These are phyloP conservation scores for Starmerella stellata DNA, from an alignment of 805 yeast species.

Conservation along the genomic window DNA sequence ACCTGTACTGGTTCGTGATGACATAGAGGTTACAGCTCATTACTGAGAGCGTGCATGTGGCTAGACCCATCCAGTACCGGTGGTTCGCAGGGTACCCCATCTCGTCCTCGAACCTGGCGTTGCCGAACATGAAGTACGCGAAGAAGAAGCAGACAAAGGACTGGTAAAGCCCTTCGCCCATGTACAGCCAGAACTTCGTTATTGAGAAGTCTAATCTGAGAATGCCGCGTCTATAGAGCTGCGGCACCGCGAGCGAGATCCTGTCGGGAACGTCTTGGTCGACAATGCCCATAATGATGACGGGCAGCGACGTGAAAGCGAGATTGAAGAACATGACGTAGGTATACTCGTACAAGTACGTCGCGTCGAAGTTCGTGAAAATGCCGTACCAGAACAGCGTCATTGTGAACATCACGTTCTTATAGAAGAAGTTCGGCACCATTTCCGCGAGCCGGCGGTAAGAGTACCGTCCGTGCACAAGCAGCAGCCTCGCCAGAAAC, in stretches of 20 bases:
- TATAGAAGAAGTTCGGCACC: constrained; percentile 68
- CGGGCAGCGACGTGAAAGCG: constrained; percentile 70
- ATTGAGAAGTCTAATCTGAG: constrained; percentile 47
- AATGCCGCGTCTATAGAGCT: constrained; percentile 52
- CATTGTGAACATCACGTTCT: constrained; percentile 56
- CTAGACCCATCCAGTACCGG: constrained; percentile 55
- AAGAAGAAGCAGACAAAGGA: constrained; percentile 51
- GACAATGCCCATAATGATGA: constrained; percentile 50
- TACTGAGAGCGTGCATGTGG: constrained; percentile 45
- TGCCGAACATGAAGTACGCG: constrained; percentile 41
- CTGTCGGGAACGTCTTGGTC: constrained; percentile 63
- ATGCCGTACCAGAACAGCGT: constrained; percentile 67
- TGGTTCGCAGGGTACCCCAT: constrained; percentile 27
- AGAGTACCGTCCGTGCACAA: constrained; percentile 74
- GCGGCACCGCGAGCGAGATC: constrained; percentile 51
- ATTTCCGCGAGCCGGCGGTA: constrained; percentile 57
- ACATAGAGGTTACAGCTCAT: constrained; percentile 50
- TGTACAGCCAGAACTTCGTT: constrained; percentile 41
- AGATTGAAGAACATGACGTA: constrained; percentile 62
- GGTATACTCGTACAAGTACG: constrained; percentile 62
- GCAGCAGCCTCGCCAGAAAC: constrained; percentile 42
- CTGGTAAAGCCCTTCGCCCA: constrained; percentile 60
- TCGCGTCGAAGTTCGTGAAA: constrained; percentile 51
- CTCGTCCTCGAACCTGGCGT: constrained; percentile 23
- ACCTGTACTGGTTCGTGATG: constrained; percentile 48